These are phyloP conservation scores for Rasamsonia emersonii DNA, from an alignment of 2,329 filamentous ascomycete genomes.

Conservation along the genomic window DNA sequence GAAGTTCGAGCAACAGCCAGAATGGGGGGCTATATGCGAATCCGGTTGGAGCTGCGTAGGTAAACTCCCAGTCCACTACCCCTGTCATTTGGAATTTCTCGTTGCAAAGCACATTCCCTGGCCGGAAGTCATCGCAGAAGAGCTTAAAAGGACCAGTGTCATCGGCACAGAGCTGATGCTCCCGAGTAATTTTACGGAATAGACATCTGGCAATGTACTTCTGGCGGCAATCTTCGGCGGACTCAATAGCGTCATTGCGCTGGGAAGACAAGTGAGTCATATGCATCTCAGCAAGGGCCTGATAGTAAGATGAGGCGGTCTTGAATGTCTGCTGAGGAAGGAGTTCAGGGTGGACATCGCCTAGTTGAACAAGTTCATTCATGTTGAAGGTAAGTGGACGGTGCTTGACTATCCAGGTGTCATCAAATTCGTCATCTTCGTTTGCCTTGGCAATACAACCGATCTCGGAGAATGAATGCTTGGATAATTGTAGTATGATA, in stretches of 20 bases:
- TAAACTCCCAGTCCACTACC: constrained; percentile 35
- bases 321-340: too few species aligned
- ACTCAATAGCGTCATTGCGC: constrained; percentile 23
- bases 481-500: constrained; percentile 27
- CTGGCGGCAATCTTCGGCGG: constrained; percentile 7
- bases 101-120: constrained; percentile 33
- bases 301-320: constrained; percentile 26
- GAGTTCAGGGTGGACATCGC: too few species aligned
- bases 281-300: constrained; percentile 30
- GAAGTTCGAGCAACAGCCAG: constrained; percentile 30
- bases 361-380: too few species aligned
- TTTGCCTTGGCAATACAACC: constrained; percentile 22
- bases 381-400: constrained; percentile 33
- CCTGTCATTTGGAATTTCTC: constrained; percentile 28
- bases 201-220: constrained; percentile 13
- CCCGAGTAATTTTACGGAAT: constrained; percentile 11
- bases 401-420: constrained; percentile 15
- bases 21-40: constrained; percentile 32
- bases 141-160: constrained; percentile 23
- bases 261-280: constrained; percentile 27
- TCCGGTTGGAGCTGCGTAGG: constrained; percentile 34
- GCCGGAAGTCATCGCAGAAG: constrained; percentile 33
- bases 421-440: constrained; percentile 5
- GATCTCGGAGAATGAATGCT: constrained; percentile 25
- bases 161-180: constrained; percentile 3